These are phyloP conservation scores for Boeremia lycopersici DNA, from an alignment of 2,329 filamentous ascomycete genomes.

Conservation along the genomic window DNA sequence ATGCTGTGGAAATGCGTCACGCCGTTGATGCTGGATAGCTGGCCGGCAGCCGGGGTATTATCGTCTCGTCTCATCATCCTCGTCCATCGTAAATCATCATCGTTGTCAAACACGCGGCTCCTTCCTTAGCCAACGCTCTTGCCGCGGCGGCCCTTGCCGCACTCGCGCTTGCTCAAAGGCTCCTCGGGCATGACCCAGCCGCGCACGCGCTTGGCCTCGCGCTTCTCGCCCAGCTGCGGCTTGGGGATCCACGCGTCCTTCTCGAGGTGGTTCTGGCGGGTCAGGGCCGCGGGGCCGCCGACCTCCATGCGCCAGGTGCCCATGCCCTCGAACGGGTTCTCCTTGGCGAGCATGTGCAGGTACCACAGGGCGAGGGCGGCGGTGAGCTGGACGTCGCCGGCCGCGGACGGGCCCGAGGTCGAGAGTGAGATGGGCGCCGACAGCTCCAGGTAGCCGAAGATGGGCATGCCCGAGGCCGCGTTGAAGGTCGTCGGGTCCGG, in stretches of 20 bases:
- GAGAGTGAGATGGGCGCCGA: conserved; percentile 62
- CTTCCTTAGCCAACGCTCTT: conserved; percentile 25
- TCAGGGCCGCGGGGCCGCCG: conserved; percentile 75
- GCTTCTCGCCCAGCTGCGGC: conserved; percentile 74
- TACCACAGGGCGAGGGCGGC: conserved; percentile 79
- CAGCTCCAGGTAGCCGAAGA: conserved; percentile 89
- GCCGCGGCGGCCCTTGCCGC: conserved; percentile 42
- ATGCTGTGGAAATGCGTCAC: conserved; percentile 16
- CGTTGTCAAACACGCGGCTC: background rate
- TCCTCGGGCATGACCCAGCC: conserved; percentile 82
- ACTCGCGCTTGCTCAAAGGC: conserved; percentile 72
- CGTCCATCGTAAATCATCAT: conserved; percentile 1
- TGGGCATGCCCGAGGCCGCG: conserved; percentile 63
- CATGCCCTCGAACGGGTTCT: conserved; percentile 65
- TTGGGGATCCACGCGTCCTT: conserved; percentile 78
- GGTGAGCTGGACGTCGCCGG: conserved; percentile 62
- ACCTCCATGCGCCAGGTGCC: conserved; percentile 72
- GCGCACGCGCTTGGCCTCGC: conserved; percentile 72
- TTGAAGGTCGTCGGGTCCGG: conserved; percentile 47
- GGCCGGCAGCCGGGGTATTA: conserved; percentile 19
- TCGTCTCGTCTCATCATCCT: conserved; percentile 9
- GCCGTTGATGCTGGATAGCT: conserved; percentile 16
- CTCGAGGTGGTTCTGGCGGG: conserved; percentile 70
- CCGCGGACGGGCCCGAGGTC: conserved; percentile 43
- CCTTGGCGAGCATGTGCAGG: conserved; percentile 72